Percentiles rank a stretch among this genome's conserved stretches.
Evolutionary conservation across 306 rosid species (phyloP).

Genomic region (Senna siamea): DNA sequence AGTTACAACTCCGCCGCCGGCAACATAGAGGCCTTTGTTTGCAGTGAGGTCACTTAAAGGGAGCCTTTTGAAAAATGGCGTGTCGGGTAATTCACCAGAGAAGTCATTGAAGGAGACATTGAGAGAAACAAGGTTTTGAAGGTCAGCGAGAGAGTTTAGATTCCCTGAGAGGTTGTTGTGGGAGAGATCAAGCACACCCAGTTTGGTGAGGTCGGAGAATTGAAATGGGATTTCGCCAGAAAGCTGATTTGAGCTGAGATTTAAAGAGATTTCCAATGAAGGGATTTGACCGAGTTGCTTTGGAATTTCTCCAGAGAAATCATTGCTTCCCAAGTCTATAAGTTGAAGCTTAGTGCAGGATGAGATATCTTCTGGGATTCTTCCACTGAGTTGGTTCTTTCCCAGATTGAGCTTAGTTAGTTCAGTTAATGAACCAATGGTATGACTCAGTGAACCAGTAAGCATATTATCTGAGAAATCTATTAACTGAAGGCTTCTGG

Average conservation of each 20-base stretch:
- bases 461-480: constrained; percentile 80
- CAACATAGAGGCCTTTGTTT: constrained; percentile 71
- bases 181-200: constrained; percentile 87
- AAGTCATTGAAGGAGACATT: constrained; percentile 83
- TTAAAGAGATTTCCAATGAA: constrained; percentile 85
- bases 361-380: constrained; percentile 72
- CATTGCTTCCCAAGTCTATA: constrained; percentile 78
- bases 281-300: constrained; percentile 67
- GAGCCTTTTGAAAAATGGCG: constrained; percentile 75
- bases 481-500: constrained; percentile 64
- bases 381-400: constrained; percentile 69
- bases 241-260: constrained; percentile 75
- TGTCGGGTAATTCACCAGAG: constrained; percentile 84
- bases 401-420: constrained; percentile 77
- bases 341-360: constrained; percentile 78
- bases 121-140: constrained; percentile 79
- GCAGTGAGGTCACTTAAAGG: constrained; percentile 68
- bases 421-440: constrained; percentile 65
- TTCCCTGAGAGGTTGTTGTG: constrained; percentile 85
- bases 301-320: constrained; percentile 82
- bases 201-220: constrained; percentile 66
- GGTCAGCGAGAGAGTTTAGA: constrained; percentile 57
- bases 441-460: constrained; percentile 58
- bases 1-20: constrained; percentile 47
- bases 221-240: constrained; percentile 81